These are phyloP conservation scores for Prototheca wickerhamii DNA, from an alignment of 163 green algal genomes.

Conservation along the genomic window DNA sequence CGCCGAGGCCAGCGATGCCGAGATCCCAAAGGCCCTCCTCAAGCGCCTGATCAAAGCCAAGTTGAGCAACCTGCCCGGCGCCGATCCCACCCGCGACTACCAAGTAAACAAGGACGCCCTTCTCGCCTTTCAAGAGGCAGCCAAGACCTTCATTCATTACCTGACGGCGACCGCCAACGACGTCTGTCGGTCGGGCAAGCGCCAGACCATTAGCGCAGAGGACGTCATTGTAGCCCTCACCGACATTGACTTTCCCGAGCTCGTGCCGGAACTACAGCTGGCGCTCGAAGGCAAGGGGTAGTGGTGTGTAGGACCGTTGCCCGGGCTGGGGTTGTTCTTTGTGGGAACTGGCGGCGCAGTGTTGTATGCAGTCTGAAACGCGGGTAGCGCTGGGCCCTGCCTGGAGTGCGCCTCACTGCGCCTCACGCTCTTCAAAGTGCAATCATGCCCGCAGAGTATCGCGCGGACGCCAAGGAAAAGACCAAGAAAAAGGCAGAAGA, in stretches of 20 bases:
- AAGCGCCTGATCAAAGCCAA: constrained; percentile 72
- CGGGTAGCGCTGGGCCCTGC: too few species aligned
- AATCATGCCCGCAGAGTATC: constrained; percentile 27
- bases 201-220: constrained; percentile 76
- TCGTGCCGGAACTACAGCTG: constrained; percentile 58
- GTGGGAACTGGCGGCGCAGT: too few species aligned
- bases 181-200: constrained; percentile 70
- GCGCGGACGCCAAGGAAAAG: constrained; percentile 33
- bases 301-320: too few species aligned
- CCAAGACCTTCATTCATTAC: constrained; percentile 88
- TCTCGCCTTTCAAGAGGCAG: constrained; percentile 67
- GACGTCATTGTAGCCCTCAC: constrained; percentile 78
- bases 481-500: constrained; percentile 34
- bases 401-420: too few species aligned
- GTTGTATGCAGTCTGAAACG: too few species aligned
- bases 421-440: neutral
- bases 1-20: constrained; percentile 29
- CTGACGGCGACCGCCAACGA: constrained; percentile 83
- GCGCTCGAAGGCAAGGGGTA: constrained; percentile 40
- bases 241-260: constrained; percentile 80
- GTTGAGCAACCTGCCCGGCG: constrained; percentile 31
- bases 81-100: constrained; percentile 28
- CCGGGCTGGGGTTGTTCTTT: too few species aligned
- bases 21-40: constrained; percentile 68
- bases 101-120: constrained; percentile 76